Evolutionary conservation across 2,329 filamentous ascomycete genomes (phyloP).

Genomic region (Ophiostoma quercus): DNA sequence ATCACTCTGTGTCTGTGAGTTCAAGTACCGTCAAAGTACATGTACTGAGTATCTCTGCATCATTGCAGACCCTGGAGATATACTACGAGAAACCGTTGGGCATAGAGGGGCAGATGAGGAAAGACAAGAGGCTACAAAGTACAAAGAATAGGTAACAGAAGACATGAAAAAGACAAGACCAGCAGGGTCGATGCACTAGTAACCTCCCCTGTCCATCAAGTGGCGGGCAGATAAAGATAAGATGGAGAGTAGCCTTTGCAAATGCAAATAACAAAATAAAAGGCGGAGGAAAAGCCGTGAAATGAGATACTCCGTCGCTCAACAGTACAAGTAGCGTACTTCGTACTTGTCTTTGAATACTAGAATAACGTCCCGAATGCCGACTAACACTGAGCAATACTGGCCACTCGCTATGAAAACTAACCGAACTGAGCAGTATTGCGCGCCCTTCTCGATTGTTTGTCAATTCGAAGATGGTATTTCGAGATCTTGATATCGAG

Average conservation of each 20-base stretch:
- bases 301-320: not conserved
- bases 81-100: not conserved
- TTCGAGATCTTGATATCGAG: not conserved
- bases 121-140: not conserved
- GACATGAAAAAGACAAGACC: not conserved
- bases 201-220: not conserved
- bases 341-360: not conserved
- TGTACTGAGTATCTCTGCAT: not conserved
- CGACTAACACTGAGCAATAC: not conserved
- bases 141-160: not conserved
- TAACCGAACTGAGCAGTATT: slow-evolving; percentile 2
- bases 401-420: not conserved
- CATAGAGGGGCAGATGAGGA: not conserved
- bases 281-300: not conserved
- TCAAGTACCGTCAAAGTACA: not conserved
- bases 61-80: not conserved
- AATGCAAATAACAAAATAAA: not conserved
- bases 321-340: not conserved
- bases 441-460: not conserved
- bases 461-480: not conserved
- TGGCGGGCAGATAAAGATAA: not conserved
- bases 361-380: not conserved
- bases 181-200: not conserved
- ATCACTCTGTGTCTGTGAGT: not conserved
- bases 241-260: not conserved